Base-by-base conservation (phyloP, 306 rosid species). In the Prunus persica region DNA sequence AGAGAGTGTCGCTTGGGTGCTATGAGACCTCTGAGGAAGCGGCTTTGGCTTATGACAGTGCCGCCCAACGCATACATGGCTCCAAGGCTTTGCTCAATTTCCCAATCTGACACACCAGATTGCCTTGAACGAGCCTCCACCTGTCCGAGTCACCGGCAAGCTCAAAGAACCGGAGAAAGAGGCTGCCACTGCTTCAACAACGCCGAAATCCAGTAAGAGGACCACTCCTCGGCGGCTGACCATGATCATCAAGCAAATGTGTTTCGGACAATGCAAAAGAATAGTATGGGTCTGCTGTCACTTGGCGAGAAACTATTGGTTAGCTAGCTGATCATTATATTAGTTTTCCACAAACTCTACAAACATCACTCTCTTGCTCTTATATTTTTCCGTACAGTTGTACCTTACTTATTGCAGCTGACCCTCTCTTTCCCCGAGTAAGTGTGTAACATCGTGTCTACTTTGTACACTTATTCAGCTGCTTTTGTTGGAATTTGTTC, bases 1-100 rank as follows among this genome's bases (percentile, higher is more conserved):
- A 87, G 1, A 71, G 93, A 66, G 87, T 77, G 3, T 89, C 85
- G 87, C 90, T 89, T 6, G 93, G 90, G 7, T 86, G 87, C 4
- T 86, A 89, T 74, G 84, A 83, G 79, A 89, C 89, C 9, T 82
- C 89, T 1, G 91, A 89, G 81, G 89, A 84, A 9, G 93, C 93
- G 1, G 93, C 93, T 18, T 43, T 82, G 76, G 93, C 93, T 61
- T 84, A 87, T 55, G 93, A 89, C 24, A 76, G 80, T 28, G 93
- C 93, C 6, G 93, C 93, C 34, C 83, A 76, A 52, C 32, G 43
- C 54, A 71, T 89, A 50, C 87, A 91, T 19, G 93, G 89, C 46
- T 65, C 86, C 6, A 89, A 87, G 83, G 93, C 93, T 45, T 50
- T 86, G 82, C 84, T 89, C 24, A 89, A 89, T 69, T 89, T 89